A percentile compares a stretch with the other conserved stretches of the same genome.
Conservation (phyloP, 2,329 filamentous ascomycete genomes). For the Esteya vermicola region DNA sequence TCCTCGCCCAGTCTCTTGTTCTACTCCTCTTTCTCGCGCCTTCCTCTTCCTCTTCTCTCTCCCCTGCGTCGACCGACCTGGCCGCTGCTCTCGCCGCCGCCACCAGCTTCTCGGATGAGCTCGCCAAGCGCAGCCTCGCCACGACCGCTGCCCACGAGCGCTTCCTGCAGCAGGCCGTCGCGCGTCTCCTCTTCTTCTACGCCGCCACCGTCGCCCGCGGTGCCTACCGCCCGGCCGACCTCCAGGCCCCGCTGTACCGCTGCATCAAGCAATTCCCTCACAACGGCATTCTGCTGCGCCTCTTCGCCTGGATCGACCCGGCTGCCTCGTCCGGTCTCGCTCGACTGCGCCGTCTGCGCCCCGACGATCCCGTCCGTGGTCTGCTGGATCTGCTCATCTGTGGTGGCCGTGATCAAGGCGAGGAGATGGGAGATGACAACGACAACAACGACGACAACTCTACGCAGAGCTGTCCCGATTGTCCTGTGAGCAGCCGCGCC, state of each 20-base stretch:
- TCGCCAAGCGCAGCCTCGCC: conserved; percentile 22
- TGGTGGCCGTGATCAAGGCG: no score
- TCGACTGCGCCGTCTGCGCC: conserved; percentile 43
- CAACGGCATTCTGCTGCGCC: conserved; percentile 61
- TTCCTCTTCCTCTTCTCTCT: conserved; percentile 17
- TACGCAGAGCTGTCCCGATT: conserved; percentile 24
- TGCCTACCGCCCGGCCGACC: conserved; percentile 51
- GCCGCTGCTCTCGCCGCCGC: conserved; percentile 29
- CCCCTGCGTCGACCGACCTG: conserved; percentile 41
- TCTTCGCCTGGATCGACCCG: conserved; percentile 59
- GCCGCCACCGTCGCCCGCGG: conserved; percentile 46
- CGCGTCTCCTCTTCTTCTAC: conserved; percentile 53
- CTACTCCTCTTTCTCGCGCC: conserved; percentile 52
- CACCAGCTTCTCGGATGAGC: conserved; percentile 25
- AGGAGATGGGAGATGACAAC: no score
- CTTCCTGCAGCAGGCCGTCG: conserved; percentile 54
- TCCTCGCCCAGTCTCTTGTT: conserved; percentile 46
- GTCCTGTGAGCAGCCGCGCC: conserved; percentile 26
- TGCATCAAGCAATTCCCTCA: conserved; percentile 53
- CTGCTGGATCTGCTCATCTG: no score
- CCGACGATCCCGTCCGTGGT: conserved; percentile 62
- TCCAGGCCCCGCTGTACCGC: conserved; percentile 46
- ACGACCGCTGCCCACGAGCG: conserved; percentile 37
- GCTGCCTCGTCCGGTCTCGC: conserved; percentile 17
- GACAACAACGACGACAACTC: no score